These are phyloP conservation scores for Ophiosphaerella narmari DNA, from an alignment of 2,329 filamentous ascomycete species.

Conservation along the genomic window DNA sequence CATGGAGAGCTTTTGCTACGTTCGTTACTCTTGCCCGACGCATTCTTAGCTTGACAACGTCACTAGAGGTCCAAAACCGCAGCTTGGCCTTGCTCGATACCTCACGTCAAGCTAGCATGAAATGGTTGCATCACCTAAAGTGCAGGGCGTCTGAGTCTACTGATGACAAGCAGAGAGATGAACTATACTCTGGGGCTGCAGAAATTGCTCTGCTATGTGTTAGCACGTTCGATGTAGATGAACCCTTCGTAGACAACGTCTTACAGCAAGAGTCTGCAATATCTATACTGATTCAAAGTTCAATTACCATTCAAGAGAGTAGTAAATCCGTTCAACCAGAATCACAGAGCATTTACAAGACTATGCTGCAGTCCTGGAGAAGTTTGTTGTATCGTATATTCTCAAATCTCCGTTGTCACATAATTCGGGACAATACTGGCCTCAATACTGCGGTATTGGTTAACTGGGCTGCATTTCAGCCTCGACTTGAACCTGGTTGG, in stretches of 20 bases:
- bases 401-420: conserved; percentile 2
- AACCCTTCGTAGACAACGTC: too few relatives aligned
- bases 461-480: conserved; percentile 27
- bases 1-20: conserved; percentile 46
- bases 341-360: conserved; percentile 1
- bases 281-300: conserved; percentile 23
- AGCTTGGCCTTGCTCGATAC: conserved; percentile 41
- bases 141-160: conserved; percentile 23
- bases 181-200: conserved; percentile 41
- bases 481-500: conserved; percentile 11
- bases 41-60: conserved; percentile 48
- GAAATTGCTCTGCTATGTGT: conserved; percentile 52
- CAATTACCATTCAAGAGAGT: conserved; percentile 28
- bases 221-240: conserved; percentile 53
- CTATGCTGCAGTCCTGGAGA: conserved; percentile 21
- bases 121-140: conserved; percentile 49
- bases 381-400: conserved; percentile 20
- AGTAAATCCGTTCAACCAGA: conserved; percentile 1
- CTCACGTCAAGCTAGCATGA: conserved; percentile 42
- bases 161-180: conserved; percentile 31
- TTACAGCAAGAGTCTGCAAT: conserved; percentile 8
- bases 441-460: conserved; percentile 21
- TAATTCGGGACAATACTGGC: conserved; percentile 6
- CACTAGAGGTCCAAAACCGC: conserved; percentile 13
- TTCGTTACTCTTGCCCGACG: conserved; percentile 51